phyloP scores from a whole-genome alignment of 2,329 filamentous ascomycete species.

The Knufia petricola region DNA sequence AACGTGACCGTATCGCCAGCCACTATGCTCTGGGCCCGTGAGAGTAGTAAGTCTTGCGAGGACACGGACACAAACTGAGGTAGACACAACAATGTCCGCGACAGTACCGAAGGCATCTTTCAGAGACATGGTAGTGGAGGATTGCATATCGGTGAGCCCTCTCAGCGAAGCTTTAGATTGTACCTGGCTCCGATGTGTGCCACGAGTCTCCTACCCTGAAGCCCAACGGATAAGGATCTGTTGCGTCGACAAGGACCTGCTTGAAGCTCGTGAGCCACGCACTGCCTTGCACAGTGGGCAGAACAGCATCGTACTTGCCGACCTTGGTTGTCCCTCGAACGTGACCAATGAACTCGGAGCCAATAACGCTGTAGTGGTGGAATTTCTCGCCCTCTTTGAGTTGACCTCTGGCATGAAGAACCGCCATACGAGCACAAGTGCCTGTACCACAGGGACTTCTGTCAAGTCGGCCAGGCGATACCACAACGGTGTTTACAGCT shows the following conservation, averaged over 20 bases:
- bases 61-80: too few relatives aligned
- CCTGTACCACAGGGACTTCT: slow-evolving; percentile 40
- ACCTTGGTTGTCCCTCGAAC: slow-evolving; percentile 33
- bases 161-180: neutral
- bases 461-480: slow-evolving; percentile 39
- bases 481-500: slow-evolving; percentile 35
- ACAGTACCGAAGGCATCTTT: too few relatives aligned
- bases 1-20: too few relatives aligned
- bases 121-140: too few relatives aligned
- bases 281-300: slow-evolving; percentile 35
- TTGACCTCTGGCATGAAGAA: slow-evolving; percentile 34
- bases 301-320: slow-evolving; percentile 32
- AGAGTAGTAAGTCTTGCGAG: too few relatives aligned
- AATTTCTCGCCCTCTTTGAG: slow-evolving; percentile 32
- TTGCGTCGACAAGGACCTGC: slow-evolving; percentile 35
- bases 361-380: slow-evolving; percentile 35
- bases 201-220: slow-evolving; percentile 31
- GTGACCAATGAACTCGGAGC: slow-evolving; percentile 33
- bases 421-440: slow-evolving; percentile 36
- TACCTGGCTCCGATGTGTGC: slow-evolving; percentile 3
- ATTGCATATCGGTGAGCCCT: too few relatives aligned
- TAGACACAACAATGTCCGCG: too few relatives aligned
- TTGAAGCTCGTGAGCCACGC: slow-evolving; percentile 40
- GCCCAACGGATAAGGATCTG: slow-evolving; percentile 36
- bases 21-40: too few relatives aligned